phyloP scores from a whole-genome alignment of 176 grass and related monocot species.

The Rhynchospora pubera region DNA sequence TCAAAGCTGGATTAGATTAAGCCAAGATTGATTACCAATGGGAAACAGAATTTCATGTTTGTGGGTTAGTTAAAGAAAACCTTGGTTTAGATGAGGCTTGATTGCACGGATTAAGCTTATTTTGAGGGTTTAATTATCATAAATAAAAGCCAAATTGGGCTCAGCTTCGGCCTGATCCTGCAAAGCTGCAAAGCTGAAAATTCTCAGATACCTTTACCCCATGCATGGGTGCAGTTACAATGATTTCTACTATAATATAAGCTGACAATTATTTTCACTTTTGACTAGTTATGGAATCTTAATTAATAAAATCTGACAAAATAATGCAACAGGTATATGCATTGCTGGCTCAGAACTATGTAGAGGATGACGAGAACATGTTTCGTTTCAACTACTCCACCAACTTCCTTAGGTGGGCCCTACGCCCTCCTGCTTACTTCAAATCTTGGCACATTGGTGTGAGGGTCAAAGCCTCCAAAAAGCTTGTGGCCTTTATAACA shows the following conservation, averaged over 20 bases:
- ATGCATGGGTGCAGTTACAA: neutral
- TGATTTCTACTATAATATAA: neutral
- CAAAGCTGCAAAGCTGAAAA: neutral
- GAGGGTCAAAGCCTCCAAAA: slow-evolving; percentile 73
- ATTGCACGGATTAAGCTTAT: neutral
- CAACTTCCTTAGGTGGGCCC: slow-evolving; percentile 88
- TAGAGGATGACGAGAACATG: slow-evolving; percentile 99
- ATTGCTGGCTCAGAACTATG: slow-evolving; percentile 90
- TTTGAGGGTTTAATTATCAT: neutral
- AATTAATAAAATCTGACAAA: neutral
- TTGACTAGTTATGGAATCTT: neutral
- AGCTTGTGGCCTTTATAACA: slow-evolving; percentile 92
- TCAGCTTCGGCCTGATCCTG: neutral
- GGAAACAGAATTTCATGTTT: neutral
- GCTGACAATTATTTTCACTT: neutral
- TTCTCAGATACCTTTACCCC: neutral
- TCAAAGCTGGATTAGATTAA: neutral
- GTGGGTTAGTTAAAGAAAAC: neutral
- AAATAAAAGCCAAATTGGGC: neutral
- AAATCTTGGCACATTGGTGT: slow-evolving; percentile 98
- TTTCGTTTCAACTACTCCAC: slow-evolving; percentile 99
- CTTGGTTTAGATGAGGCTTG: neutral
- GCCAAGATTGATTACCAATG: neutral
- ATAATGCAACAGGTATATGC: slow-evolving; percentile 41
- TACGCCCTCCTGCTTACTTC: slow-evolving; percentile 81